These are phyloP conservation scores for Rhodotorula sp. DNA, from an alignment of 1,284 basidiomycete species.

Conservation along the genomic window DNA sequence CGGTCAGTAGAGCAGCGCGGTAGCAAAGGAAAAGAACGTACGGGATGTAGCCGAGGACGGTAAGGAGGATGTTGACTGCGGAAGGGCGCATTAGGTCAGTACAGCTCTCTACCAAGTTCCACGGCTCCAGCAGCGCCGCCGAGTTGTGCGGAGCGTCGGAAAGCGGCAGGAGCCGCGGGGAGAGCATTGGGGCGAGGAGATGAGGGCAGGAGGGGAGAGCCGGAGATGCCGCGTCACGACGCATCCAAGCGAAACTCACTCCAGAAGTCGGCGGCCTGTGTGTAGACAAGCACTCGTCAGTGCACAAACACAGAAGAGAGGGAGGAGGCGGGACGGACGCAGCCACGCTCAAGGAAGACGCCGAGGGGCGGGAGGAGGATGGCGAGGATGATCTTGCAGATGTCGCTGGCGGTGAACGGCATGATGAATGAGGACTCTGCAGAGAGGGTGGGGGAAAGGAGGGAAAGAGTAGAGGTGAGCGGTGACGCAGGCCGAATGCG, in stretches of 20 bases:
- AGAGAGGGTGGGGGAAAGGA: neutral
- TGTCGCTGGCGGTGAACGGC: constrained; percentile 30
- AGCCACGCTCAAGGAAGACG: constrained; percentile 27
- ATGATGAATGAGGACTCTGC: neutral
- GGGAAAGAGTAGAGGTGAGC: neutral
- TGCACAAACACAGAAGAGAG: no score
- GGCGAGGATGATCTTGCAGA: constrained; percentile 22
- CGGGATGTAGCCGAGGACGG: constrained; percentile 20
- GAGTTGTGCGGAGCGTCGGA: neutral
- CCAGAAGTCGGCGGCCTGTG: constrained; percentile 18
- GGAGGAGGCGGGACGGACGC: neutral
- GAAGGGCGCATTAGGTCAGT: neutral
- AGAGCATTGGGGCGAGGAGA: no score
- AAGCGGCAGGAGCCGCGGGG: neutral
- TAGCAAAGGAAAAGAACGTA: neutral
- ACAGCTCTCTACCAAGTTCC: no score
- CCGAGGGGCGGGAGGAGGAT: constrained; percentile 17
- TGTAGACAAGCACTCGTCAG: neutral
- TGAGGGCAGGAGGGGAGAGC: neutral
- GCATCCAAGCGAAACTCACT: neutral
- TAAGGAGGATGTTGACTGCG: constrained; percentile 19
- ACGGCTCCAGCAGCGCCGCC: no score
- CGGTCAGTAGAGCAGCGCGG: no score
- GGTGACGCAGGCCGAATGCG: neutral
- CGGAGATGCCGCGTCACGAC: no score